Conservation (phyloP, 2,329 filamentous ascomycete genomes). For the Lecanicillium sp. region DNA sequence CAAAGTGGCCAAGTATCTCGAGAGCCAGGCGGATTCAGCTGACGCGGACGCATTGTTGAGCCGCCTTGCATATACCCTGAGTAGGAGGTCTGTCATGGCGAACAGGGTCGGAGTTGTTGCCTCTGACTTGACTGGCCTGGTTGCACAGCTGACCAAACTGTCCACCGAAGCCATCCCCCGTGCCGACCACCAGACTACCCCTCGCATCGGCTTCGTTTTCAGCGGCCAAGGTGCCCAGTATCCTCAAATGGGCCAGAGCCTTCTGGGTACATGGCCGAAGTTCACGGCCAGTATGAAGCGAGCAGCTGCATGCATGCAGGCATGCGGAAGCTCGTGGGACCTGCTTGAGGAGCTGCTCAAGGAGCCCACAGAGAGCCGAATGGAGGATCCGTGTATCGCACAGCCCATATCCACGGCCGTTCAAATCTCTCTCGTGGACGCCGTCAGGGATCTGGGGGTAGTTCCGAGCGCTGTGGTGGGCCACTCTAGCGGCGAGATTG, state of each 20-base stretch:
- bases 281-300: slow-evolving; percentile 24
- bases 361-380: slow-evolving; percentile 18
- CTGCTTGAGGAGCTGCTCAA: slow-evolving; percentile 1
- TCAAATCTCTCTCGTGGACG: slow-evolving; percentile 36
- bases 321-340: not conserved
- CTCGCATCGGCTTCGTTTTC: slow-evolving; percentile 20
- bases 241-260: slow-evolving; percentile 25
- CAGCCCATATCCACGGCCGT: slow-evolving; percentile 35
- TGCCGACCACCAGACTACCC: slow-evolving; percentile 6
- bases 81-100: slow-evolving; percentile 6
- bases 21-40: not conserved
- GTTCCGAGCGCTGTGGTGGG: slow-evolving; percentile 30
- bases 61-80: slow-evolving; percentile 16
- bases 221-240: slow-evolving; percentile 29
- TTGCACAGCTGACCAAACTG: slow-evolving; percentile 12
- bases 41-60: slow-evolving; percentile 8
- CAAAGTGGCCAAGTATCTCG: slow-evolving; percentile 16
- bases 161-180: slow-evolving; percentile 13
- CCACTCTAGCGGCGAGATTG: slow-evolving; percentile 39
- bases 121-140: slow-evolving; percentile 14
- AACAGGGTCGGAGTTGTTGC: slow-evolving; percentile 17
- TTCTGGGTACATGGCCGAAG: slow-evolving; percentile 22
- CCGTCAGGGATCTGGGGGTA: slow-evolving; percentile 34
- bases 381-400: slow-evolving; percentile 30
- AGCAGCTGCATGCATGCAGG: slow-evolving; percentile 15